Evolutionary conservation across 192 early-diverging fungal species (phyloP).

Genomic region (Diversispora epigaea): DNA sequence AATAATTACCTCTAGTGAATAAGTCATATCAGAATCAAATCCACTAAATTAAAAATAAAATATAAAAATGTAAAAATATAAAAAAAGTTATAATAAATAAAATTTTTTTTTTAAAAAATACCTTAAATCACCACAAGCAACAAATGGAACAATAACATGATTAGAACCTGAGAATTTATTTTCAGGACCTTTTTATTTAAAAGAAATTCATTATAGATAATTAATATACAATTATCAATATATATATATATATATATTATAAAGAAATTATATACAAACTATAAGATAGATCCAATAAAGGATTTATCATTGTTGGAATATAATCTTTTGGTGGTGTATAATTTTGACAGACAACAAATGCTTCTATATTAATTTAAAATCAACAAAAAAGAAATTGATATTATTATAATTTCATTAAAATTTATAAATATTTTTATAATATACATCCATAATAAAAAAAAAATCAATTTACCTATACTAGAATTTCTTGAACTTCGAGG

Average conservation of each 20-base stretch:
- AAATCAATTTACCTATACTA: conserved; percentile 57
- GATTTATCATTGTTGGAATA: conserved; percentile 86
- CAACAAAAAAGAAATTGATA: not conserved
- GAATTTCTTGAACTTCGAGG: conserved; percentile 93
- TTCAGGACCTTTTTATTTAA: conserved; percentile 34
- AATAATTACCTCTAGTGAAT: conserved; percentile 58
- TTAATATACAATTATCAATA: not conserved
- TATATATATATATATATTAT: not conserved
- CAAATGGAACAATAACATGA: conserved; percentile 81
- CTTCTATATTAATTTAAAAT: conserved; percentile 52
- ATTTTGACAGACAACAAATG: conserved; percentile 91
- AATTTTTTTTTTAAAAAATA: conserved; percentile 29
- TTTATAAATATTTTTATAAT: not conserved
- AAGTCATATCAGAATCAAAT: conserved; percentile 88
- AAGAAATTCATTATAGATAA: not conserved
- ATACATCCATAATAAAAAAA: not conserved
- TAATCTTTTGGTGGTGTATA: conserved; percentile 84
- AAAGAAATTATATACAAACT: conserved; percentile 36
- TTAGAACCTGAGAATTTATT: conserved; percentile 71
- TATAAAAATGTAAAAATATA: not conserved
- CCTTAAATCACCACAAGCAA: conserved; percentile 88
- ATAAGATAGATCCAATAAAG: conserved; percentile 81
- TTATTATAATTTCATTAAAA: not conserved
- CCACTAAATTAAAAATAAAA: conserved; percentile 45
- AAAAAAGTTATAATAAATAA: conserved; percentile 18